Conservation (phyloP, 2,329 filamentous ascomycete species). For the Fusarium oxysporum region DNA sequence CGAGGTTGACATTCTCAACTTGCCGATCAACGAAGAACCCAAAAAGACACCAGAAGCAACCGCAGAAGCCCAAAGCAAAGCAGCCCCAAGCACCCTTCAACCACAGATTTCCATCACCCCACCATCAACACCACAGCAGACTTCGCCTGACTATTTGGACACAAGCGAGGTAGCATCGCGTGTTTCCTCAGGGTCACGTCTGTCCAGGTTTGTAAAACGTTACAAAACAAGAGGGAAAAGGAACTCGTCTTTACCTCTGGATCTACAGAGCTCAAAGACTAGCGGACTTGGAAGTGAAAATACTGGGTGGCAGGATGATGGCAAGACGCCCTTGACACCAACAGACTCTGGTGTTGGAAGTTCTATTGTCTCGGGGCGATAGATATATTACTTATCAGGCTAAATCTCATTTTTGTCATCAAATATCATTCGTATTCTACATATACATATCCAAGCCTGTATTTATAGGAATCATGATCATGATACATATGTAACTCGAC, state of each 20-base stretch:
- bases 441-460: too few species aligned
- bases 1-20: not conserved
- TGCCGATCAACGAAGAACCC: not conserved
- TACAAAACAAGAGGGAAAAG: not conserved
- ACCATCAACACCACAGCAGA: not conserved
- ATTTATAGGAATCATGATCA: too few species aligned
- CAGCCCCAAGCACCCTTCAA: not conserved
- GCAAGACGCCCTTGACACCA: slow-evolving; percentile 1
- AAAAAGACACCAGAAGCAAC: rapidly evolving
- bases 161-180: not conserved
- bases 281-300: not conserved
- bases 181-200: slow-evolving; percentile 2
- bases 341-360: slow-evolving; percentile 26
- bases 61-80: not conserved
- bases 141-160: rapidly evolving
- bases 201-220: not conserved
- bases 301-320: not conserved
- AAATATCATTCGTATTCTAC: too few species aligned
- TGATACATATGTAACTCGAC: too few species aligned
- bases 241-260: not conserved
- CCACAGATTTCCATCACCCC: slow-evolving; percentile 1
- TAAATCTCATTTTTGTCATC: too few species aligned
- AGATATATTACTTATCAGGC: rapidly evolving
- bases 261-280: not conserved
- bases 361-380: not conserved